A percentile compares a stretch with the other conserved stretches of the same genome.
These are phyloP conservation scores for Trichosporon faecale DNA, from an alignment of 1,284 basidiomycete species.

Conservation along the genomic window DNA sequence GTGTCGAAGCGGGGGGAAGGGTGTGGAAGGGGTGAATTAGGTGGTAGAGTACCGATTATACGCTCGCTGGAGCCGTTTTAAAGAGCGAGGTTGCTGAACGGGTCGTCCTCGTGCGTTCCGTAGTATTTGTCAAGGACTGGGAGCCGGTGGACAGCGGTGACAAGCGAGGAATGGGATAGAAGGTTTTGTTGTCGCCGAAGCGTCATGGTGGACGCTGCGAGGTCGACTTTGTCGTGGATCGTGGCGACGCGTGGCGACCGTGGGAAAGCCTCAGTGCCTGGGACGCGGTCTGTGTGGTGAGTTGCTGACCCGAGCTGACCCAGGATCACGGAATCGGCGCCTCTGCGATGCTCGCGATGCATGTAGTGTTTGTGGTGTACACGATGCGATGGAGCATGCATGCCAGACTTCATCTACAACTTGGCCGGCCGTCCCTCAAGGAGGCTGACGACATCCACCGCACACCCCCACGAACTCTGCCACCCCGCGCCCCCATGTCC, in stretches of 20 bases:
- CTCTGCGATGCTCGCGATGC: neutral
- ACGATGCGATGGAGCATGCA: neutral
- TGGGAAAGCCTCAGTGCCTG: neutral
- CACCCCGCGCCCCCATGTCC: slow-evolving; percentile 52
- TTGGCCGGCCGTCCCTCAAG: slow-evolving; percentile 23
- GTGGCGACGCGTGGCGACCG: slow-evolving; percentile 1
- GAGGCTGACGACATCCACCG: slow-evolving; percentile 49
- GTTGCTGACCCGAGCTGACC: neutral
- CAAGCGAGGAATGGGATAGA: slow-evolving; percentile 2
- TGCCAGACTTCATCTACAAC: slow-evolving; percentile 13
- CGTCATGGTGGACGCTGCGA: slow-evolving; percentile 3
- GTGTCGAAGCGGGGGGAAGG: slow-evolving; percentile 7
- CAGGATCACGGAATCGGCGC: too few species aligned
- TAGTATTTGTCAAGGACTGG: neutral
- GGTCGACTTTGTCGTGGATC: slow-evolving; percentile 8
- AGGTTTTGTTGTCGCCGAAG: slow-evolving; percentile 8
- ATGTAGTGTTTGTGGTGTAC: neutral
- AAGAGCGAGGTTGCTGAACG: neutral
- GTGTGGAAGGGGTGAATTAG: neutral
- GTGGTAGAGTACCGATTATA: neutral
- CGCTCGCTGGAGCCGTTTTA: neutral
- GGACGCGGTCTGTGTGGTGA: neutral
- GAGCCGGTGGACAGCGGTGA: neutral
- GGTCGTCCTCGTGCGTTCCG: neutral
- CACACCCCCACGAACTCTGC: slow-evolving; percentile 50